Base-by-base conservation (phyloP, 306 rosid genomes). In the Calophaca sinica region DNA sequence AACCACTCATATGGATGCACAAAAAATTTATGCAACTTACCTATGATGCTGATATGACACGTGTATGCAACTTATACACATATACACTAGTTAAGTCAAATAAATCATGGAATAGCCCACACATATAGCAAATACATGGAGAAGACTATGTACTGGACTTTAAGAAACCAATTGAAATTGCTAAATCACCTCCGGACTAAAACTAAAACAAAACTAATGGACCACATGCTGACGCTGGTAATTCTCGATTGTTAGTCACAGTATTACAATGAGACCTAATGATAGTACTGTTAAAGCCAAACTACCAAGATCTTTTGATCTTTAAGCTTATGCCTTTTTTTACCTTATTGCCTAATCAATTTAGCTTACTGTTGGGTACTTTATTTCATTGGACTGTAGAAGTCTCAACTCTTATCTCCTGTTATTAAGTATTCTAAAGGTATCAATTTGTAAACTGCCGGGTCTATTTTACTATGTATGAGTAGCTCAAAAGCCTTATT, bases 381-480 rank as follows among this genome's bases (percentile, higher is more conserved):
- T 46, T n/a, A n/a, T n/a, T n/a, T 65, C 42, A 48, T 39, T 58
- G 11, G 68, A 29, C 50, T 61, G 32, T 39, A 32, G 29, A 53
- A 42, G 62, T 54, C 49, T 55, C 49, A 42, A 60, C 31, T 35
- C 48, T 44, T 69, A 12, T 71, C 15, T 68, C 71, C 36, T 77
- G 9, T 32, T 42, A 66, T 32, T 12, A 32, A 7, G 53, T 26
- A 7, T 66, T 79, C 58, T 58, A 42, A 62, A 36, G 63, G 62
- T 67, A 15, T 77, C 45, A 31, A 41, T 72, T 72, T 66, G 60
- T 68, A 61, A 57, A 57, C 67, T 73, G 77, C 82, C 87, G 88
- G 96, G 92, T 90, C 73, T 92, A 88, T 81, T 90, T 87, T 74
- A 87, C 90, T 9, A 81, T 77, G 53, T 89, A 92, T 75, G 97